Evolutionary conservation across 352 stramenopile species (phyloP), one percentile per base, ranked within the genome.

Genomic region (Globisporangium emineosum): DNA sequence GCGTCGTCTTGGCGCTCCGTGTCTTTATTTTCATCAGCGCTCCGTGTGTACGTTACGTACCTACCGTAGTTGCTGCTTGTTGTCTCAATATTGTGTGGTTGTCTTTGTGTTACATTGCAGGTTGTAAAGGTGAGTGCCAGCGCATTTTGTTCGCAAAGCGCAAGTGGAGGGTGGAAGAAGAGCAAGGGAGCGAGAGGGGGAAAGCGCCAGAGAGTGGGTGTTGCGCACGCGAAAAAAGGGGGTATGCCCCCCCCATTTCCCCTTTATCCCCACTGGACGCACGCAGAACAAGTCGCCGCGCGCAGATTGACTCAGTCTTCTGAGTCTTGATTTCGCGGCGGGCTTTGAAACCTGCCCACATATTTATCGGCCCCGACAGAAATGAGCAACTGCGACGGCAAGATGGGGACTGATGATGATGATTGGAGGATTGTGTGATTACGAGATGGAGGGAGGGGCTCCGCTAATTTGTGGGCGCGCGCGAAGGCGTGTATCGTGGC

Each of bases 181-280:
- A 55, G 37, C 37, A 45, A 45, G 37, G 6, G n/a, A 45, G 37
- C 37, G 37, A 35, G 25, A 23, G 2, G 25, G 27, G 19, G 12
- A 25, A 23, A 32, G 23, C 15, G 50, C 50, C 50, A 55, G 50
- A 55, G 50, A 55, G 50, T 55, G 50, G 50, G 15, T 55, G 23
- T 30, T 55, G 25, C 50, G 50, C 50, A 23, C 50, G 50, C 50
- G 50, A 55, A 55, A 55, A 55, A 55, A 55, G 50, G 50, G 21
- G 50, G 7, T 35, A 55, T 51, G 43, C 17, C 50, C 13, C 23
- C 49, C 33, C 2, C 29, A 32, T 32, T 32, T 5, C 29, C 29
- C 2, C 29, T 32, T 32, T 2, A 5, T n/a, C n/a, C 47, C 3
- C 9, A 17, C 49, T 54, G 50, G 50, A 55, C 50, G 25, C 50